Base-by-base conservation (phyloP, 2,329 filamentous ascomycete genomes). In the Setomelanomma holmii region DNA sequence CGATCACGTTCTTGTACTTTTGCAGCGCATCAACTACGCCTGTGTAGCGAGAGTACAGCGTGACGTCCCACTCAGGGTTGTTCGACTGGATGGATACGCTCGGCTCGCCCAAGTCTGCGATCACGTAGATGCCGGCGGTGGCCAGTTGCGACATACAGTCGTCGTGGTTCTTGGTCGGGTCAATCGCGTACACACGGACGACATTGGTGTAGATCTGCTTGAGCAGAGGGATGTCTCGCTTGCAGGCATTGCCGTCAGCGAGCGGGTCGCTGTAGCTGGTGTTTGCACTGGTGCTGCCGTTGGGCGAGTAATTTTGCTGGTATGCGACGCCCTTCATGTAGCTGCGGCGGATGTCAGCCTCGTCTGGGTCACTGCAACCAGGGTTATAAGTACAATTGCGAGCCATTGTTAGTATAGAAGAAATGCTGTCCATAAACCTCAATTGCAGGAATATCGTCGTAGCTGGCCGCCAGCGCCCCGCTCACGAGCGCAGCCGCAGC, bases 261-360 rank as follows among this genome's bases (percentile, higher is more conserved):
- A 99, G 85, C 49, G 95, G 93, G 72, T 99, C 95, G 53, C 82
- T 84, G 81, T 93, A 98, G 54, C 78, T 81, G 45, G 75, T 73
- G 48, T 76, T 75, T 30, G 60, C 30, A 49, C 52, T 57, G 39
- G 61, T 56, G 14, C 61, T 64, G 51, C 64, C 61, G 33, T 68
- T 64, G 42, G 66, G 60, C 20, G 40, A 50, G 56, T 70, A 74
- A 66, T 75, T 80, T 72, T 73, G 86, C 81, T 99, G 95, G 80
- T 99, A 99, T 61, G 95, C 95, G 64, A 99, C 83, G 78, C 95
- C 95, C 76, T 89, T 90, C 73, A 98, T 89, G 82, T 86, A 95
- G 79, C 83, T 85, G 47, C 20, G 23, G 34, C 5, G 27, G 33
- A 51, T 33, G 43, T 63, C 44, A 63, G 46, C 35, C 60, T n/a